These are phyloP conservation scores for Entomortierella beljakovae DNA, from an alignment of 192 early-diverging fungal genomes.

Conservation along the genomic window DNA sequence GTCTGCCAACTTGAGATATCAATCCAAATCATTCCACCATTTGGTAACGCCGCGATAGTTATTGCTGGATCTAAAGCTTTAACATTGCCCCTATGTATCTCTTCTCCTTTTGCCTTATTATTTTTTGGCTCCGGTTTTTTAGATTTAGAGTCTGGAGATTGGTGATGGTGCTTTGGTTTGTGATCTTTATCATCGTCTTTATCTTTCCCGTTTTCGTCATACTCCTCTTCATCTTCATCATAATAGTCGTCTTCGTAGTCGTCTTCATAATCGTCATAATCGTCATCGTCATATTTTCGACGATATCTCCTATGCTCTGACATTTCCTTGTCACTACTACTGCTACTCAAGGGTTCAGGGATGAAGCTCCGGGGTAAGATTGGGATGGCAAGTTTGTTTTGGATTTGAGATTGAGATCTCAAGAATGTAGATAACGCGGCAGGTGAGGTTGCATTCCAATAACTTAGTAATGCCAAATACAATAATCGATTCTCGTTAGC, in stretches of 20 bases:
- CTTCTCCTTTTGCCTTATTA: no score
- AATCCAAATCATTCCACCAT: constrained; percentile 42
- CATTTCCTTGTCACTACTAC: neutral
- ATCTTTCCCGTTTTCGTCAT: neutral
- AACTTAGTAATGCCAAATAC: constrained; percentile 11
- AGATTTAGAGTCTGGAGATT: neutral
- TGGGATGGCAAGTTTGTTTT: no score
- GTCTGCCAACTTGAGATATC: constrained; percentile 56
- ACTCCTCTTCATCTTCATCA: constrained; percentile 2
- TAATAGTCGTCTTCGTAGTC: neutral
- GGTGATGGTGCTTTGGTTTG: neutral
- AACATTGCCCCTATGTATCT: neutral
- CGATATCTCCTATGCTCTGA: neutral
- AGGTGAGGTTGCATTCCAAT: constrained; percentile 15
- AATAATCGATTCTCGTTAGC: constrained; percentile 30
- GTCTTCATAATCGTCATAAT: neutral
- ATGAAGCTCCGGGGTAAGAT: neutral
- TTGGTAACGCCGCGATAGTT: neutral
- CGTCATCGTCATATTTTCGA: neutral
- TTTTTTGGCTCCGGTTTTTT: neutral
- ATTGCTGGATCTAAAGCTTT: neutral
- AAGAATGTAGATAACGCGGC: neutral
- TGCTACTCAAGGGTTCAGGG: no score
- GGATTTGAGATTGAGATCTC: neutral
- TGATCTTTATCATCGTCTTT: no score